Evolutionary conservation across 176 grass and related monocot genomes (phyloP), one percentile per base, ranked within the genome.

Genomic region (Themeda triandra): DNA sequence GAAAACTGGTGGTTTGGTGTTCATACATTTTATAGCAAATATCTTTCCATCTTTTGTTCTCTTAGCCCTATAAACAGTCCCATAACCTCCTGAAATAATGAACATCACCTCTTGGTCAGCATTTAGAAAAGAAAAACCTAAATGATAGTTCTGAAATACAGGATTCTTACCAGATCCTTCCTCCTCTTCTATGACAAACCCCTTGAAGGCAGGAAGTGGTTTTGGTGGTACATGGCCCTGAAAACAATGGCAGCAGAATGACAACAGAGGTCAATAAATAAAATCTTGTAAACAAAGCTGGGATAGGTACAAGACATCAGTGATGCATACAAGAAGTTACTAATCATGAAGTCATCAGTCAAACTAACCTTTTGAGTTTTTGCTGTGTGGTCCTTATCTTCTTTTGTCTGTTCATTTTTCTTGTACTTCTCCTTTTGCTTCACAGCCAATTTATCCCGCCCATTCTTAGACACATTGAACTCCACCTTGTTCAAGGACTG

Each of bases 21-120:
- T 74, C 92, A 66, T 84, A 98, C 96, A 98, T 88, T 98, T 98
- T 89, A 98, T 76, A n/a, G 96, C 96, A 24, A 94, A 94, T 86
- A 84, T 49, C 84, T 69, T 85, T 65, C 84, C 88, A 90, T 98
- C 93, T 40, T 39, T 58, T 74, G 81, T 92, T 78, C 96, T 94
- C 58, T 62, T 76, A 64, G 93, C 91, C 81, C 83, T 95, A 87
- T 96, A 98, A 23, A 98, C 96, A 33, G 86, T 96, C 39, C 96
- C 96, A 12, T 96, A 98, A 71, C 96, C 96, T 81, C 96, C 96
- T 98, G 88, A 45, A 67, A 83, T n/a, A 41, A 67, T 46, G 15
- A 79, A 59, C 31, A 86, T 37, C 32, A 42, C 10, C 68, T 17
- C 68, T 85, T 69, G 48, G 39, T 84, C 51, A 69, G 14, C 49